Conservation (phyloP, 2,329 filamentous ascomycete genomes). For the Ophiobolus disseminans region DNA sequence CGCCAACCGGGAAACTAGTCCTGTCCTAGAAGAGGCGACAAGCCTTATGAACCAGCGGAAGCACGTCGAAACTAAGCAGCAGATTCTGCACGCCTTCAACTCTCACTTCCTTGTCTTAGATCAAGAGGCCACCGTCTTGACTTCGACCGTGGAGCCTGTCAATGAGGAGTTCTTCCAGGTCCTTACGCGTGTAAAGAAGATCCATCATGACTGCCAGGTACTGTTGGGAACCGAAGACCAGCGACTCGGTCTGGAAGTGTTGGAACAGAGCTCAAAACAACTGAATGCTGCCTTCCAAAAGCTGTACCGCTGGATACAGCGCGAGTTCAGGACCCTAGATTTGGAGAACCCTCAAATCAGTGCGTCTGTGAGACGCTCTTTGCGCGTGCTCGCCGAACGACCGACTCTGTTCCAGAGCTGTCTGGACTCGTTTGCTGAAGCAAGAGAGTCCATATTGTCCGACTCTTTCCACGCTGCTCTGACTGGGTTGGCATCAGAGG, state of each 20-base stretch:
- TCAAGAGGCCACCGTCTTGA: slow-evolving; percentile 77
- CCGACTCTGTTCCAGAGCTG: slow-evolving; percentile 93
- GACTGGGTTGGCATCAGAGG: slow-evolving; percentile 72
- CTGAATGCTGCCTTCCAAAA: slow-evolving; percentile 94
- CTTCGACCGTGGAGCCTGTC: slow-evolving; percentile 79
- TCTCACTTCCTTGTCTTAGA: slow-evolving; percentile 85
- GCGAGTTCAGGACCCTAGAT: slow-evolving; percentile 89
- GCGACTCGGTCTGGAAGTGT: slow-evolving; percentile 83
- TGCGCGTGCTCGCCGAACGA: slow-evolving; percentile 86
- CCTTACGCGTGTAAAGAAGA: slow-evolving; percentile 80
- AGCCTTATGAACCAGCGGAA: slow-evolving; percentile 74
- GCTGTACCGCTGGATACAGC: slow-evolving; percentile 92
- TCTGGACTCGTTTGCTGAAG: slow-evolving; percentile 90
- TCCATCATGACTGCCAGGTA: slow-evolving; percentile 87
- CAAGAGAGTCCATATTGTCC: slow-evolving; percentile 82
- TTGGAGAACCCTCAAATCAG: slow-evolving; percentile 94
- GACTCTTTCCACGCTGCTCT: slow-evolving; percentile 89
- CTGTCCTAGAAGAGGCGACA: slow-evolving; percentile 78
- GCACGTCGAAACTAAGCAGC: slow-evolving; percentile 80
- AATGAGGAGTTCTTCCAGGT: slow-evolving; percentile 83
- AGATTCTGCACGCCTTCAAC: slow-evolving; percentile 77
- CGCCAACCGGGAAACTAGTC: slow-evolving; percentile 76
- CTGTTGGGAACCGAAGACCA: slow-evolving; percentile 91
- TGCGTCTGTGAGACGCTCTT: slow-evolving; percentile 78
- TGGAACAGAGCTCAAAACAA: slow-evolving; percentile 87